These are phyloP conservation scores for Lasiosphaeria miniovina DNA, from an alignment of 495 filamentous ascomycete genomes.

Conservation along the genomic window DNA sequence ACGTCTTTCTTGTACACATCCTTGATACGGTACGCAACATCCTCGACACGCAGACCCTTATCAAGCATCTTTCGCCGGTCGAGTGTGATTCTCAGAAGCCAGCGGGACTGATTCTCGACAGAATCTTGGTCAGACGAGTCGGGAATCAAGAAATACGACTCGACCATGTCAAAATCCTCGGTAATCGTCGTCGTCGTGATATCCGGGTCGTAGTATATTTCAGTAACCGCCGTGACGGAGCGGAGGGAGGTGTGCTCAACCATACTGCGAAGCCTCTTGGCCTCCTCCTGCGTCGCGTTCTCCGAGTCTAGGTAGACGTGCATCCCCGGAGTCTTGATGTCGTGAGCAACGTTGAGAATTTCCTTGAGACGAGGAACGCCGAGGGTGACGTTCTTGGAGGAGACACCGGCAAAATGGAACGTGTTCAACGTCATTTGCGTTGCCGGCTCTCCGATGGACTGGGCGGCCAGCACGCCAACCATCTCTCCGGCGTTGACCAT, in stretches of 20 bases:
- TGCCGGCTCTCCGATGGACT: conserved; percentile 97
- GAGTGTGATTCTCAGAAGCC: conserved; percentile 91
- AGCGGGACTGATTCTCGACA: conserved; percentile 78
- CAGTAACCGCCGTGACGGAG: conserved; percentile 83
- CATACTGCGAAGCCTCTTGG: conserved; percentile 79
- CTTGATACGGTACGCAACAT: conserved; percentile 87
- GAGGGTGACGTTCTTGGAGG: conserved; percentile 98
- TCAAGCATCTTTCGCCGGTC: conserved; percentile 91
- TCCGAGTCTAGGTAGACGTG: conserved; percentile 74
- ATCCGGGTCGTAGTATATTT: conserved; percentile 97
- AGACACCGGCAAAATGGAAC: conserved; percentile 99
- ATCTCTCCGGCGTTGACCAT: conserved; percentile 90
- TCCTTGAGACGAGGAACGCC: conserved; percentile 99
- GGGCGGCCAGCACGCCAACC: conserved; percentile 96
- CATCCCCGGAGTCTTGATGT: conserved; percentile 99
- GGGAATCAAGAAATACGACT: conserved; percentile 94
- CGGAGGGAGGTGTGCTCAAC: conserved; percentile 96
- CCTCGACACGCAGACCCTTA: conserved; percentile 86
- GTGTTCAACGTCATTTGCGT: conserved; percentile 99
- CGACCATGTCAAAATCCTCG: conserved; percentile 88
- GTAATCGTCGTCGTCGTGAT: conserved; percentile 80
- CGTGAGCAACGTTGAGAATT: conserved; percentile 94
- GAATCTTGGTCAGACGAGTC: conserved; percentile 73
- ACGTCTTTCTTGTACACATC: conserved; percentile 81
- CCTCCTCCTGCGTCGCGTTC: conserved; percentile 65